Evolutionary conservation across 2,329 filamentous ascomycete genomes (phyloP).

Genomic region (Trichoderma atroviride): DNA sequence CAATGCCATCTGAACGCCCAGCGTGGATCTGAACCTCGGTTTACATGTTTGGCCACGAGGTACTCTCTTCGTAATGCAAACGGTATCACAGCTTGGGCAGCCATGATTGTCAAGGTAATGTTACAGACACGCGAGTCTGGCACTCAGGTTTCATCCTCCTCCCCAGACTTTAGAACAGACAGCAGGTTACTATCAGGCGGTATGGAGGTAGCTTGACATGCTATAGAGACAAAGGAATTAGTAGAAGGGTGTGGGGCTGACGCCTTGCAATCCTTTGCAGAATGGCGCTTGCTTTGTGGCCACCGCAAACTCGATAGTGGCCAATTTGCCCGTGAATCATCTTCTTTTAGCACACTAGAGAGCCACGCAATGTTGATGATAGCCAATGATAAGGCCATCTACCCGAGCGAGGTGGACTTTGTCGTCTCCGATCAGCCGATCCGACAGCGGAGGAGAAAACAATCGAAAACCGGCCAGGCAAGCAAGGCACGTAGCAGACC

Average conservation of each 20-base stretch:
- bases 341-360: not conserved
- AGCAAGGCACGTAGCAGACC: conserved; percentile 31
- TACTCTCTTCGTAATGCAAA: conserved; percentile 5
- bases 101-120: conserved; percentile 21
- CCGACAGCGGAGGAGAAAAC: conserved; percentile 17
- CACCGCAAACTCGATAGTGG: not conserved
- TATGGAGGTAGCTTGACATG: not conserved
- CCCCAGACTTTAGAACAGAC: not conserved
- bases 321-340: not conserved
- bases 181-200: not conserved
- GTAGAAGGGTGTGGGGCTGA: not conserved
- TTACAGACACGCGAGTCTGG: conserved; percentile 18
- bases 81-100: conserved; percentile 23
- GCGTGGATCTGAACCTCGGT: not conserved
- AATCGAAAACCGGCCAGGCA: conserved; percentile 10
- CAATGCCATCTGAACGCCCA: not conserved
- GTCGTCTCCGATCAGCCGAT: conserved; percentile 27
- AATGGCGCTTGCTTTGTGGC: not conserved
- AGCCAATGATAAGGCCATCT: conserved; percentile 36
- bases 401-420: conserved; percentile 36
- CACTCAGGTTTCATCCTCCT: conserved; percentile 6
- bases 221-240: too few species aligned
- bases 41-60: not conserved
- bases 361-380: conserved; percentile 25
- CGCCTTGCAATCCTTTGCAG: not conserved